Conservation (phyloP, 2,329 filamentous ascomycete species). For the Trichoderma arundinaceum region DNA sequence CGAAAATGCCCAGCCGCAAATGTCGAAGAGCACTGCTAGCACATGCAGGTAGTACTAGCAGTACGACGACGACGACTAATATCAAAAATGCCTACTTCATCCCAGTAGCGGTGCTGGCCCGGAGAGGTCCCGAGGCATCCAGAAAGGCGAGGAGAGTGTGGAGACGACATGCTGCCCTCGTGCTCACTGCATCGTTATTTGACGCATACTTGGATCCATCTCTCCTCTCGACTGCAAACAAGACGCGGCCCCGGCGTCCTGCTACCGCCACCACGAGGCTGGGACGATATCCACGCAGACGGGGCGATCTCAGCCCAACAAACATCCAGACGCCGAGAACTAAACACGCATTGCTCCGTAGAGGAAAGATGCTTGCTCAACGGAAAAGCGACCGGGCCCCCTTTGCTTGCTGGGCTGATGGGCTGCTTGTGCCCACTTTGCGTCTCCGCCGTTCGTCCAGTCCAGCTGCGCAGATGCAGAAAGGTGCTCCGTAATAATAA, state of each 20-base stretch:
- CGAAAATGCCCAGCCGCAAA: background rate
- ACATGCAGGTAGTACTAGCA: too few relatives aligned
- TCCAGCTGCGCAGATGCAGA: background rate
- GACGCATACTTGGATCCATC: background rate
- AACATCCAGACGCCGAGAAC: slow-evolving; percentile 2
- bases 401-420: background rate
- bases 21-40: background rate
- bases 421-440: slow-evolving; percentile 3
- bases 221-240: background rate
- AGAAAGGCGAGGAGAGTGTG: slow-evolving; percentile 3
- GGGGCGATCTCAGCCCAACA: background rate
- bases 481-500: background rate
- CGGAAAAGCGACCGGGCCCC: background rate
- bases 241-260: background rate
- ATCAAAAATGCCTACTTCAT: too few relatives aligned
- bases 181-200: background rate
- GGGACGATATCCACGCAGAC: background rate
- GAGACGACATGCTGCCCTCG: background rate
- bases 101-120: too few relatives aligned
- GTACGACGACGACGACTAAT: too few relatives aligned
- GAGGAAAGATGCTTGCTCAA: background rate
- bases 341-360: background rate
- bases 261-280: background rate
- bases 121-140: background rate
- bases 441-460: slow-evolving; percentile 1